phyloP scores from a whole-genome alignment of 306 rosid genomes.

The Lathyrus aphaca region DNA sequence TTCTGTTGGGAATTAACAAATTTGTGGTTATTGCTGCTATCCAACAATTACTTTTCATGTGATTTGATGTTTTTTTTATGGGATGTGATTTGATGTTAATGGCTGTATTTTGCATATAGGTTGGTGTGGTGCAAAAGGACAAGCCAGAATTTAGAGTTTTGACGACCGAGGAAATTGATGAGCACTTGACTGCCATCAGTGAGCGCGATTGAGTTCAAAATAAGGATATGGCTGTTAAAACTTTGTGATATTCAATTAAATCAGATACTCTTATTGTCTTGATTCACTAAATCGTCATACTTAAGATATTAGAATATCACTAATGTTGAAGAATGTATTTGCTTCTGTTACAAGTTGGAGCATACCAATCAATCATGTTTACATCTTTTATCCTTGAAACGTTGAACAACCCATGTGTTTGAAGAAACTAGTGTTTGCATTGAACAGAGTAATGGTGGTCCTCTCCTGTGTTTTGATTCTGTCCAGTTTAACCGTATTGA shows the following conservation, averaged over 20 bases:
- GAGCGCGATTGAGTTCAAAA: constrained; percentile 80
- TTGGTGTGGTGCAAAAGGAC: constrained; percentile 85
- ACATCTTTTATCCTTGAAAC: background rate
- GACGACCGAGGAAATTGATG: constrained; percentile 90
- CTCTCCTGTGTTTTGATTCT: background rate
- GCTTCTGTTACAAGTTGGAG: constrained; percentile 21
- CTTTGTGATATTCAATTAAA: constrained; percentile 33
- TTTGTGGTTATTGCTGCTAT: background rate
- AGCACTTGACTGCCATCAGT: constrained; percentile 97
- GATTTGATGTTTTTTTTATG: too few species aligned
- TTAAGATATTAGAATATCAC: constrained; percentile 21
- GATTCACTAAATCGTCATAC: constrained; percentile 5
- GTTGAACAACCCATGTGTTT: background rate
- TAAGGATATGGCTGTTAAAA: constrained; percentile 37
- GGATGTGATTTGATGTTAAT: constrained; percentile 6
- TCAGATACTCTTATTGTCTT: constrained; percentile 8
- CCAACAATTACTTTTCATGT: background rate
- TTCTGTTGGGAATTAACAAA: background rate
- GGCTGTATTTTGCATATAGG: constrained; percentile 49
- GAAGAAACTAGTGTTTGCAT: background rate
- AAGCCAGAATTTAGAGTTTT: constrained; percentile 79
- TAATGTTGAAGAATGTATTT: constrained; percentile 29
- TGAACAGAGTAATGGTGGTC: background rate
- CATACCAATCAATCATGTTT: constrained; percentile 25
- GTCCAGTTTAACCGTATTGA: background rate